Conservation (phyloP, 805 yeast genomes). For the Starmera quercuum region DNA sequence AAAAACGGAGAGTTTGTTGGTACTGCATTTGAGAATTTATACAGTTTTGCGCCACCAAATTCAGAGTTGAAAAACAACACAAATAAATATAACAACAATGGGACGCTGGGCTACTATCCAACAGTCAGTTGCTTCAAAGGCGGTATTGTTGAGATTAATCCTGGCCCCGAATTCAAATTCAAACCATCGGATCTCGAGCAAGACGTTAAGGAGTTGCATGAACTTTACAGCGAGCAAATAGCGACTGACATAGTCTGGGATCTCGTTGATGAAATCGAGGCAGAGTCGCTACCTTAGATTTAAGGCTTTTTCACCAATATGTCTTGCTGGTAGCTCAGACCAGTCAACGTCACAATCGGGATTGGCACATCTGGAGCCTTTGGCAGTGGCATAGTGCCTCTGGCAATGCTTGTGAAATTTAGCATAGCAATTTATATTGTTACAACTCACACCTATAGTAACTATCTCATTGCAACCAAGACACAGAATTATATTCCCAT, state of each 20-base stretch:
- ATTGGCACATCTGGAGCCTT: conserved; percentile 27
- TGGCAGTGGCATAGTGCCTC: conserved; percentile 28
- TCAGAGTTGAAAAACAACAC: conserved; percentile 42
- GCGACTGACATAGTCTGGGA: conserved; percentile 83
- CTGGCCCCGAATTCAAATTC: conserved; percentile 55
- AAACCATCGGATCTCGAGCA: conserved; percentile 28
- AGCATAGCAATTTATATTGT: conserved; percentile 23
- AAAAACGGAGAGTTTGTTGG: conserved; percentile 72
- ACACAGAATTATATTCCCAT: conserved; percentile 36
- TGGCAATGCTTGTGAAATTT: conserved; percentile 45
- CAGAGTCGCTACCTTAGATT: conserved; percentile 38
- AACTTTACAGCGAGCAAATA: conserved; percentile 58
- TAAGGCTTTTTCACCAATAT: conserved; percentile 8
- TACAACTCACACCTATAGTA: conserved; percentile 42
- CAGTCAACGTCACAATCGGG: conserved; percentile 16
- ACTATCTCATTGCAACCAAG: conserved; percentile 44
- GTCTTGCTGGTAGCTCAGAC: conserved; percentile 9
- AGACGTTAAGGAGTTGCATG: conserved; percentile 42
- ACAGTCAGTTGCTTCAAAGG: conserved; percentile 76
- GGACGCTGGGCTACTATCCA: conserved; percentile 85
- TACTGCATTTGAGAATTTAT: conserved; percentile 55
- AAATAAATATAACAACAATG: conserved; percentile 59
- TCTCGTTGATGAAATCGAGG: conserved; percentile 75
- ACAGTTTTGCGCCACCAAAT: conserved; percentile 75
- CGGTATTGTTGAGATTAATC: conserved; percentile 65